phyloP scores from a whole-genome alignment of 1,284 basidiomycete genomes.

The Wolfiporia cocos region DNA sequence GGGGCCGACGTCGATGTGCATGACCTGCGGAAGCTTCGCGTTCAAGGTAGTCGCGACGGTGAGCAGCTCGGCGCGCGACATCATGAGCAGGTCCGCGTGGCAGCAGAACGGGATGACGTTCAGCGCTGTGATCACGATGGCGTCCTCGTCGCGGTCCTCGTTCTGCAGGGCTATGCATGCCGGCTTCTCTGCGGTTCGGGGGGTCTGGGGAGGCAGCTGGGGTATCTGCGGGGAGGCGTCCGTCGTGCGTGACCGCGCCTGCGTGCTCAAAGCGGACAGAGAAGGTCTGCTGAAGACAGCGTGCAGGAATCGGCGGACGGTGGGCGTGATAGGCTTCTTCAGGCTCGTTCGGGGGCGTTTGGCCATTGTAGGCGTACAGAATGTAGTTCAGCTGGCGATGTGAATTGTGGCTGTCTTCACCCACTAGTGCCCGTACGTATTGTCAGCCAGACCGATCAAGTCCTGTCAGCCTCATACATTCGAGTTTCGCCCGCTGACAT shows the following conservation, averaged over 20 bases:
- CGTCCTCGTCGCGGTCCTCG: constrained; percentile 40
- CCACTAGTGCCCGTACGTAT: too few species aligned
- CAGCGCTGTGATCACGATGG: constrained; percentile 51
- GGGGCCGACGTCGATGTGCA: constrained; percentile 37
- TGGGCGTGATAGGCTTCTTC: constrained; percentile 3
- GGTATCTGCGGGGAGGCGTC: neutral
- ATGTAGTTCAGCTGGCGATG: too few species aligned
- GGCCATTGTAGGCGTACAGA: neutral
- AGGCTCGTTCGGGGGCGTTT: neutral
- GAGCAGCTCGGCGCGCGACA: constrained; percentile 41
- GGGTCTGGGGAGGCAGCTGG: neutral
- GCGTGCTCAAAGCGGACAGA: constrained; percentile 1
- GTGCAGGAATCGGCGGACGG: constrained; percentile 2
- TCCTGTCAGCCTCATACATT: too few species aligned
- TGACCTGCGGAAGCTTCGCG: constrained; percentile 36
- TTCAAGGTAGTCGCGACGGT: constrained; percentile 41
- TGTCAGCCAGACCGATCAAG: too few species aligned
- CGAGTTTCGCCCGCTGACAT: too few species aligned
- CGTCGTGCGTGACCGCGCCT: constrained; percentile 1
- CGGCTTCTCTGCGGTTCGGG: neutral
- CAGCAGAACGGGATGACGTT: constrained; percentile 49
- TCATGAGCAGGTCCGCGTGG: constrained; percentile 53
- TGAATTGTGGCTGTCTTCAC: too few species aligned
- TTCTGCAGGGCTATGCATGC: constrained; percentile 34
- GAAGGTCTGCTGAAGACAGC: constrained; percentile 3